Base-by-base conservation (phyloP, 352 stramenopile species). In the Globisporangium nagaii region DNA sequence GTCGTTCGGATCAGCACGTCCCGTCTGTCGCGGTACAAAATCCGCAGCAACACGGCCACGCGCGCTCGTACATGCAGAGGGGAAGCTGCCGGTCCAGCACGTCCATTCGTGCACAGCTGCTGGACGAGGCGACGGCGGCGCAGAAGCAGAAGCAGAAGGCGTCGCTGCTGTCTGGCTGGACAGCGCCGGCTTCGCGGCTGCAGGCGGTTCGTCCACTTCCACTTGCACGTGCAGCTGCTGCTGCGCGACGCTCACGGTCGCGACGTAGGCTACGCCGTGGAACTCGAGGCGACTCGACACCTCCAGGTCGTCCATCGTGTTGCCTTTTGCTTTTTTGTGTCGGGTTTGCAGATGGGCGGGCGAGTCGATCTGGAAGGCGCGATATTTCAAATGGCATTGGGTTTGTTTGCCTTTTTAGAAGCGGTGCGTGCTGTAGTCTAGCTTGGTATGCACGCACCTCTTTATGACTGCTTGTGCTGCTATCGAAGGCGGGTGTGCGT, bases 261-360 rank as follows among this genome's bases (percentile, higher is more conserved):
- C 76, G n/a, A 88, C 67, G 63, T 90, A 91, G 41, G 63, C 74
- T 42, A 80, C 72, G 46, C 79, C 83, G 46, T 93, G 80, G 60
- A 90, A 91, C 48, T 78, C 71, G 48, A 90, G 66, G 53, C 65
- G 61, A 15, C 71, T 65, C 39, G 71, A 79, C 53, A 71, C 81
- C 73, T 90, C 82, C 22, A 88, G 62, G 52, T 81, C 70, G 60
- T 84, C 67, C 20, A 52, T 48, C 41, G 19, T n/a, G 22, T 47
- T 47, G 22, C 17, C 37, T 24, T 40, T 31, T 43, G 37, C 17
- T 6, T 31, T 32, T 28, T 34, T 48, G 24, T 28, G 31, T 22
- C 24, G 9, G 37, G n/a, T 43, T 43, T 43, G 37, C 15, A 19
- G 3, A n/a, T n/a, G n/a, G n/a, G n/a, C n/a, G 4, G 30, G 5